Evolutionary conservation across 768 basidiomycete genomes (phyloP), one percentile per base, ranked within the genome.

Genomic region (Lentinula aciculospora): DNA sequence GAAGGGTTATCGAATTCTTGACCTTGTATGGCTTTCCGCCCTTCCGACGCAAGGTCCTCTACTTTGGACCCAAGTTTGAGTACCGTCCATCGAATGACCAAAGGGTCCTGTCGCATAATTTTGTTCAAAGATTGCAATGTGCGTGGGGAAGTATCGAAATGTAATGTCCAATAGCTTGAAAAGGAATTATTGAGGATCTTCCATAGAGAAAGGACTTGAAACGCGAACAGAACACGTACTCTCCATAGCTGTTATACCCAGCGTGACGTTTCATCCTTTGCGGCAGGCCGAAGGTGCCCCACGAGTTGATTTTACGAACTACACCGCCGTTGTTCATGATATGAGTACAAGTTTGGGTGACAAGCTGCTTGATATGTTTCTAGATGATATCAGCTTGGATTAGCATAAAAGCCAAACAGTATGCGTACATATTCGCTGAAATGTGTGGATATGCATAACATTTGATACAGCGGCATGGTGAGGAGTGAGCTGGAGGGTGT

Each of bases 391-490:
- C 45, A 60, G 34, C 7, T 55, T 7, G 28, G 10, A 8, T 46
- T 5, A 12, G 23, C 1, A 40, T 42, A 8, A 29, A n/a, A 15
- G 12, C 25, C 6, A 54, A 10, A 59, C 53, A 28, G 45, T 39
- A 21, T 9, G 74, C 85, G 54, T 60, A 91, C 91, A 67, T 87
- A 92, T 81, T 87, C 79, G 15, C 73, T 70, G 61, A 84, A 84
- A 68, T 94, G 92, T 3, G 82, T 80, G 0, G 92, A 78, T 59
- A 94, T 90, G 67, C 92, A 93, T 50, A 93, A 65, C 78, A 95
- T 83, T 66, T 92, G 85, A 74, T 95, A 95, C 67, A 94, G 81
- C 4, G 92, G 92, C 92, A 95, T 95, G 23, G 63, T 19, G 36
- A 19, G 50, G 29, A n/a, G n/a, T n/a, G n/a, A n/a, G n/a, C n/a